Conservation (phyloP, 441 rosid species). For the Francoa sonchifolia region DNA sequence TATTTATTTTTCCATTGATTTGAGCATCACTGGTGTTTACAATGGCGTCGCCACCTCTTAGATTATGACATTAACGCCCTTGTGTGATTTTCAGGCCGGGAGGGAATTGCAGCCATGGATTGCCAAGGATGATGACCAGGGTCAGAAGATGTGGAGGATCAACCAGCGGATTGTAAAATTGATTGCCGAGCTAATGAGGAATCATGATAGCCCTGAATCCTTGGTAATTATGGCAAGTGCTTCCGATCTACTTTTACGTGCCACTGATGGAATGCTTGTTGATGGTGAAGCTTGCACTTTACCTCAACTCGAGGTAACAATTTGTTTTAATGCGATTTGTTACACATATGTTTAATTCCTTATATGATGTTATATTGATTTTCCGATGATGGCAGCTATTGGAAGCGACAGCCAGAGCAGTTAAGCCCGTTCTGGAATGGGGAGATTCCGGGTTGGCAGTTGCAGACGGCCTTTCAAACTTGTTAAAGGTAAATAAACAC, state of each 20-base stretch:
- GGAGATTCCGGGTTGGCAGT: conserved; percentile 87
- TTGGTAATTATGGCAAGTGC: conserved; percentile 87
- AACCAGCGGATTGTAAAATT: conserved; percentile 89
- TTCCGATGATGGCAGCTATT: conserved; percentile 70
- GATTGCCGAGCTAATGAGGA: conserved; percentile 88
- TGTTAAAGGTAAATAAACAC: conserved; percentile 56
- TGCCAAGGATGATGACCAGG: conserved; percentile 85
- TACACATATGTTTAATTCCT: too few species aligned
- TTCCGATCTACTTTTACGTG: conserved; percentile 88
- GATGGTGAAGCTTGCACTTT: conserved; percentile 98
- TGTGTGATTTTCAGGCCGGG: conserved; percentile 63
- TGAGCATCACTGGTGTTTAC: conserved; percentile 5
- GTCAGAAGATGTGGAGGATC: conserved; percentile 91
- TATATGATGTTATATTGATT: too few species aligned
- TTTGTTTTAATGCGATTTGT: not conserved
- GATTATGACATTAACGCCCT: conserved; percentile 11
- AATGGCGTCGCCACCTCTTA: conserved; percentile 10
- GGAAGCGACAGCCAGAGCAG: conserved; percentile 96
- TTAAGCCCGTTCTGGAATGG: conserved; percentile 70
- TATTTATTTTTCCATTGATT: conserved; percentile 7
- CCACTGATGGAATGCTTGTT: conserved; percentile 96
- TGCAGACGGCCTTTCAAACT: conserved; percentile 86
- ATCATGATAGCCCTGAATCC: conserved; percentile 78
- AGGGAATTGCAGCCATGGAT: conserved; percentile 98
- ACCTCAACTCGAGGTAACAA: conserved; percentile 83